Conservation (phyloP, 1,284 basidiomycete genomes). For the Rhodotorula sp. region DNA sequence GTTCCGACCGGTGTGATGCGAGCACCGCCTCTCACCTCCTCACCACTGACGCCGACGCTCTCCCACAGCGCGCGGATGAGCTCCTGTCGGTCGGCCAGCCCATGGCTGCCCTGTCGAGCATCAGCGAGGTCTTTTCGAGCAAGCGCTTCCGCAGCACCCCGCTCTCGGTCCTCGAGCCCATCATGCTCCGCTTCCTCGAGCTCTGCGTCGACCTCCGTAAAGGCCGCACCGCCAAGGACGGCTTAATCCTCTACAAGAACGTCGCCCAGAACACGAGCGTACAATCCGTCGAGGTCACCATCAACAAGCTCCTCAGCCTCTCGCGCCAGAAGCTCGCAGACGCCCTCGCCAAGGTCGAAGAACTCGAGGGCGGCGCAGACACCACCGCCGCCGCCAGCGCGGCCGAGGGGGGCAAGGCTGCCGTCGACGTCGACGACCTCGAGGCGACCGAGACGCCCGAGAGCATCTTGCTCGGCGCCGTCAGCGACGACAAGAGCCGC, state of each 20-base stretch:
- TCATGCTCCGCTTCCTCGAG: constrained; percentile 80
- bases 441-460: constrained; percentile 79
- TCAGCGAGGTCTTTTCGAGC: constrained; percentile 87
- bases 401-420: constrained; percentile 24
- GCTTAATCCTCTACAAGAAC: constrained; percentile 81
- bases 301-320: constrained; percentile 82
- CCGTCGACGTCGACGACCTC: constrained; percentile 51
- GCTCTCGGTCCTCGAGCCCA: constrained; percentile 85
- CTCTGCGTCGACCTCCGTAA: constrained; percentile 95
- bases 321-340: constrained; percentile 83
- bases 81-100: constrained; percentile 86
- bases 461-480: constrained; percentile 80
- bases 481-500: constrained; percentile 86
- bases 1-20: too few species aligned
- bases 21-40: neutral
- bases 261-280: constrained; percentile 84
- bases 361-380: constrained; percentile 64
- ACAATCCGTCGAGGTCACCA: constrained; percentile 85
- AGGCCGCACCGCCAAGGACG: constrained; percentile 89
- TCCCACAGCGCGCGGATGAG: constrained; percentile 62
- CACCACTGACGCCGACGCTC: neutral
- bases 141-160: constrained; percentile 94
- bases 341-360: constrained; percentile 71
- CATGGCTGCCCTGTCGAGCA: constrained; percentile 79
- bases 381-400: constrained; percentile 43